Base-by-base conservation (phyloP, 805 yeast genomes). In the Blastobotrys muscicola region DNA sequence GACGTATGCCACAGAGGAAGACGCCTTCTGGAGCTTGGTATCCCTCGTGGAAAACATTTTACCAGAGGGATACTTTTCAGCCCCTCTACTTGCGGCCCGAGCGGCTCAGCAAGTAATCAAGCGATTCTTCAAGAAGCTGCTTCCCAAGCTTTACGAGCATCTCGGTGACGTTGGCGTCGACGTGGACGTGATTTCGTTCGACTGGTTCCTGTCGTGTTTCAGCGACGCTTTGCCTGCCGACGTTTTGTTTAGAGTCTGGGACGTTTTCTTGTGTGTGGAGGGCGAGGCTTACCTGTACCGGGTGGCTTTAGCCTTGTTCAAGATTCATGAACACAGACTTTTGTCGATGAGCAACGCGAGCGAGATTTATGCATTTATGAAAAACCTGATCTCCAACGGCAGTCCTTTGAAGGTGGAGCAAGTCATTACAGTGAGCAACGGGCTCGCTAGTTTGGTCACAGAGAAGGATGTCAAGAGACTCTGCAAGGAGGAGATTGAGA, bases 121-220 rank as follows among this genome's bases (percentile, higher is more conserved):
- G 32, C 50, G 50, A 9, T 64, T 59, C 38, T 59, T 75, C 44
- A 51, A 54, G n/a, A 59, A 56, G 26, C 51, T 60, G 8, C 43
- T 73, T 35, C 78, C 80, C 0, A 53, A 58, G 31, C 53, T 76
- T 10, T 47, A 54, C 40, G 51, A 46, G 3, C 76, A 74, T 45
- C 62, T 64, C 38, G 15, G 39, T 2, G 42, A 38, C 0, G 49
- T 64, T 4, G 62, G 61, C 2, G 67, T 76, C 30, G 75, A 75
- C 41, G 50, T 72, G 2, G 76, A 72, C 37, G 65, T 73, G 12
- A 66, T 75, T 16, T 67, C 78, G 9, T 66, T 74, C 52, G 72
- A 73, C 46, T 76, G 82, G 82, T 75, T 78, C 64, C 61, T 76
- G 11, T 66, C 76, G 8, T 56, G 77, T 29, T 76, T 75, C 53